Base-by-base conservation (phyloP, 2,329 filamentous ascomycete genomes). In the Talaromyces sp. region DNA sequence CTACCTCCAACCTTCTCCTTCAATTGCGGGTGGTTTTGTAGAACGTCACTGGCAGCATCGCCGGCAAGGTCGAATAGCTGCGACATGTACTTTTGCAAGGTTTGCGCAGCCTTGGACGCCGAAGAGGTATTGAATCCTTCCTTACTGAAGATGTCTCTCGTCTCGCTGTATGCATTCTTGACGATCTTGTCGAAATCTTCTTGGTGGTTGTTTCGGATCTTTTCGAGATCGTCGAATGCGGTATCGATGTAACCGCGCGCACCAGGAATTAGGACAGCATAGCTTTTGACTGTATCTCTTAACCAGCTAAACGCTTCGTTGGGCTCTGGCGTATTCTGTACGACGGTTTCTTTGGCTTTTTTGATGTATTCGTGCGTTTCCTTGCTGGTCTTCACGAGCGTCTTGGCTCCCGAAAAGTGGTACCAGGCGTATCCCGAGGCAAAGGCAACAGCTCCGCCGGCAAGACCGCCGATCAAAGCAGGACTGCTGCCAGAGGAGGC, bases 381-480 rank as follows among this genome's bases (percentile, higher is more conserved):
- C 18, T 56, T 56, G 35, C 33, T 56, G 9, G 54, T 56, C 23
- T 56, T 37, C 35, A 56, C 54, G 18, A 56, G 54, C 21, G 35
- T 56, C 54, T 56, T 56, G 21, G 54, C 54, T 40, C 54, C 54
- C 5, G 54, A 56, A 35, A 56, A 56, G 54, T 56, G 54, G 16
- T 56, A 56, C 54, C 54, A 56, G 21, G 35, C 54, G 4, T 56
- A 56, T 25, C 54, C 54, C 3, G 54, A 56, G n/a, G 14, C 35
- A 56, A 56, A 40, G n/a, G 54, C 54, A 28, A 56, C 54, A 56
- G 54, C 54, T 40, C 54, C 54, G 9, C 54, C 54, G 12, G 54
- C 54, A 28, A 56, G 3, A 28, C 54, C 54, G 25, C 54, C 54
- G 35, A 56, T 28, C 16, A 56, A 40, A 23, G 54, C 54, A 16